phyloP scores from a whole-genome alignment of 352 stramenopile genomes.

The Globisporangium spiculum region DNA sequence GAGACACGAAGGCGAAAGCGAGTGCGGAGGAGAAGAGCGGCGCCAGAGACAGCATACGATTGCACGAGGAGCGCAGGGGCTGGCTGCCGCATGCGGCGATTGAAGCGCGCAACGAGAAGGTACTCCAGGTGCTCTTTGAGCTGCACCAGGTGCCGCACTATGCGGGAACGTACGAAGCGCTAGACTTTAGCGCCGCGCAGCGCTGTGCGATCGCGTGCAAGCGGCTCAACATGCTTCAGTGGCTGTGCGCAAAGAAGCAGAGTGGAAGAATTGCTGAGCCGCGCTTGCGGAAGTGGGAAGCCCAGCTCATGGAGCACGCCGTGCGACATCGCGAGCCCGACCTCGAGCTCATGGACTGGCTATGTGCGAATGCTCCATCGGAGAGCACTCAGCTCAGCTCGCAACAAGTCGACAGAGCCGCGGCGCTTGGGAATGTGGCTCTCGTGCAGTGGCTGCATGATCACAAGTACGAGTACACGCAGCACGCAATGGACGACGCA shows the following conservation, averaged over 20 bases:
- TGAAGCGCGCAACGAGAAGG: slow-evolving; percentile 2
- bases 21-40: neutral
- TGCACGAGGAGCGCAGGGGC: slow-evolving; percentile 5
- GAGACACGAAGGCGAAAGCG: neutral
- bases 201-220: slow-evolving; percentile 14
- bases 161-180: neutral
- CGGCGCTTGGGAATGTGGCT: neutral
- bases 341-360: slow-evolving; percentile 14
- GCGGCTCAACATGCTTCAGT: slow-evolving; percentile 12
- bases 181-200: slow-evolving; percentile 9
- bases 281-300: slow-evolving; percentile 3
- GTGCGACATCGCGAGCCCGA: neutral
- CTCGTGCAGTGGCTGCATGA: slow-evolving; percentile 14
- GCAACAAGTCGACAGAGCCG: slow-evolving; percentile 6
- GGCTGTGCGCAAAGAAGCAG: neutral
- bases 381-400: slow-evolving; percentile 9
- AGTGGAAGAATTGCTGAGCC: neutral
- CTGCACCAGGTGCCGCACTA: slow-evolving; percentile 10
- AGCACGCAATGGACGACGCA: slow-evolving; percentile 12
- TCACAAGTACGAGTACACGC: slow-evolving; percentile 7
- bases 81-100: slow-evolving; percentile 17
- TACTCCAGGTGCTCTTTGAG: slow-evolving; percentile 9
- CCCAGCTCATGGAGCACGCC: slow-evolving; percentile 13
- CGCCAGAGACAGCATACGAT: neutral
- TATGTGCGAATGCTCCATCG: slow-evolving; percentile 3